Conservation (phyloP, 192 early-diverging fungal species). For the Coemansia sp. region DNA sequence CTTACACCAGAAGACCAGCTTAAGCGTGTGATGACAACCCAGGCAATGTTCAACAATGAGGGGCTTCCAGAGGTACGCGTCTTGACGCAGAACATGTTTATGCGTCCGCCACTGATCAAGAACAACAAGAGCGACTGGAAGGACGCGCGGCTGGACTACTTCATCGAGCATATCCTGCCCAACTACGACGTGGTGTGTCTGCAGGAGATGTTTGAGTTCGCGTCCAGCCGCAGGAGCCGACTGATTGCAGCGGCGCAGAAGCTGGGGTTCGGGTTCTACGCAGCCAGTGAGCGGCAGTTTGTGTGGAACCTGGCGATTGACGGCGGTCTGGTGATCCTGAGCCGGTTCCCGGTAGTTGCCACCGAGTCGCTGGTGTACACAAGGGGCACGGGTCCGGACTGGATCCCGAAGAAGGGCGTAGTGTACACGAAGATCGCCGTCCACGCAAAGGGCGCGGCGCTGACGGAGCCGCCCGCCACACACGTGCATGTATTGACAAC, state of each 20-base stretch:
- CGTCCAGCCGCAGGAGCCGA: conserved; percentile 57
- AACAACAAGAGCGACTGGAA: conserved; percentile 80
- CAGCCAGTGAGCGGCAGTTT: conserved; percentile 61
- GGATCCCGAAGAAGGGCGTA: conserved; percentile 74
- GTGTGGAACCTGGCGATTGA: conserved; percentile 67
- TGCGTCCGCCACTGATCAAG: conserved; percentile 70
- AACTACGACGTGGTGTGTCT: conserved; percentile 77
- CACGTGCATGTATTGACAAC: conserved; percentile 76
- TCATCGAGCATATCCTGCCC: conserved; percentile 66
- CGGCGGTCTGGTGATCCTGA: conserved; percentile 78
- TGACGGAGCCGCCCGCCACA: conserved; percentile 10
- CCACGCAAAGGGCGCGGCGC: conserved; percentile 16
- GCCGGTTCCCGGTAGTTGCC: conserved; percentile 65
- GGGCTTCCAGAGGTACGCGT: conserved; percentile 36
- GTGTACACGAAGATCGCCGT: conserved; percentile 73
- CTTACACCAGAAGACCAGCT: not conserved
- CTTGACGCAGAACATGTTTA: conserved; percentile 71
- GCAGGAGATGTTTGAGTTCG: conserved; percentile 84
- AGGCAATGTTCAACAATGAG: conserved; percentile 2
- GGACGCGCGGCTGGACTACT: conserved; percentile 68
- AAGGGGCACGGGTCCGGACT: conserved; percentile 70
- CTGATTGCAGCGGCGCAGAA: conserved; percentile 63
- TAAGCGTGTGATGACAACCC: not conserved
- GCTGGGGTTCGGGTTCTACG: conserved; percentile 66
- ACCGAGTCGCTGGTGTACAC: conserved; percentile 61